A percentile compares a stretch with the other conserved stretches of the same genome.
Evolutionary conservation across 208 protist species (phyloP).

Genomic region (Trypanosoma conorhini): DNA sequence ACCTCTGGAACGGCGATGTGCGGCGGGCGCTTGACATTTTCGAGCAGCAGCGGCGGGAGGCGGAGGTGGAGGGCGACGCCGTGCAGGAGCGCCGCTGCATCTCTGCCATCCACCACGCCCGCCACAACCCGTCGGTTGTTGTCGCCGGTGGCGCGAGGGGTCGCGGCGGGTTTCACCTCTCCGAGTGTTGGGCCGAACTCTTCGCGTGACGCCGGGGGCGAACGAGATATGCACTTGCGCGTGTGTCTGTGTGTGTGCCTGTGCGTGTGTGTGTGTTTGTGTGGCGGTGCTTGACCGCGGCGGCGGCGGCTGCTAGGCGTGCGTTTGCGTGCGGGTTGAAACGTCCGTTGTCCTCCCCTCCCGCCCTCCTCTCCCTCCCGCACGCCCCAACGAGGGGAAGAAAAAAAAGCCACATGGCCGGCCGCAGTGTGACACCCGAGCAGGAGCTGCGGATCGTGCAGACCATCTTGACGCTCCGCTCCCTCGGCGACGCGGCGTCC

Average conservation of each 20-base stretch:
- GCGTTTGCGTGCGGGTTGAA: no score
- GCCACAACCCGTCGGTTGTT: slow-evolving; percentile 22
- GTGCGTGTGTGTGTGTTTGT: slow-evolving; percentile 11
- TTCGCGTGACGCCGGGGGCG: slow-evolving; percentile 11
- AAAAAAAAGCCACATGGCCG: not conserved
- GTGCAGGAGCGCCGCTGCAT: slow-evolving; percentile 62
- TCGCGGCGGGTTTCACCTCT: slow-evolving; percentile 31
- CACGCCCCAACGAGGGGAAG: no score
- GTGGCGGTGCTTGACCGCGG: no score
- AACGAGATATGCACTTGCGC: not conserved
- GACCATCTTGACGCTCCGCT: slow-evolving; percentile 54
- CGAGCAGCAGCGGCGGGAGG: slow-evolving; percentile 31
- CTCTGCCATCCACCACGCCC: slow-evolving; percentile 52
- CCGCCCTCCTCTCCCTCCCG: no score
- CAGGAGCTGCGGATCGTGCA: slow-evolving; percentile 65
- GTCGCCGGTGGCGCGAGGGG: not conserved
- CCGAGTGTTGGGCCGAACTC: slow-evolving; percentile 35
- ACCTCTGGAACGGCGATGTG: slow-evolving; percentile 59
- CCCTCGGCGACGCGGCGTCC: slow-evolving; percentile 46
- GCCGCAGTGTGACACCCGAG: slow-evolving; percentile 39
- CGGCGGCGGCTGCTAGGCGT: no score
- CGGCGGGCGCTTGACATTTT: slow-evolving; percentile 46
- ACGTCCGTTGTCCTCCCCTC: no score
- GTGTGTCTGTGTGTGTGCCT: not conserved
- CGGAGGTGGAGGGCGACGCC: slow-evolving; percentile 28